phyloP scores from a whole-genome alignment of 2,329 filamentous ascomycete genomes.

The Dactylellina cionopaga region DNA sequence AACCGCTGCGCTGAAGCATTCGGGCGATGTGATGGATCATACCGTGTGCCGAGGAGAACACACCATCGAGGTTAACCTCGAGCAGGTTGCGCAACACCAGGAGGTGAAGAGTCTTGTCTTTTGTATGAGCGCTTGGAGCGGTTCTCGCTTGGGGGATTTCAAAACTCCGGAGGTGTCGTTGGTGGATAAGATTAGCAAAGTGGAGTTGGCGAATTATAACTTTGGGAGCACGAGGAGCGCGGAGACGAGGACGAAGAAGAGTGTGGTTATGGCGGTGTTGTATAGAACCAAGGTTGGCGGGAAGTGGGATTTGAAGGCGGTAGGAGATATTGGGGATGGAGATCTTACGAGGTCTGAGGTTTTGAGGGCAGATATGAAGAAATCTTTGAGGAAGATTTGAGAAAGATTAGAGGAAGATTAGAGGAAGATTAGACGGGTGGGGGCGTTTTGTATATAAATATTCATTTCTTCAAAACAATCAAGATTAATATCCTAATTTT shows the following conservation, averaged over 20 bases:
- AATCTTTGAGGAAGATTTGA: constrained; percentile 32
- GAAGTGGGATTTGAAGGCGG: constrained; percentile 50
- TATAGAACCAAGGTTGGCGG: constrained; percentile 16
- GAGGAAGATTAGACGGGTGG: too few species aligned
- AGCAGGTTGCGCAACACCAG: not conserved
- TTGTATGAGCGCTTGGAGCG: constrained; percentile 43
- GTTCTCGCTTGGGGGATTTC: constrained; percentile 13
- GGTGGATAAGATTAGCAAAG: constrained; percentile 26
- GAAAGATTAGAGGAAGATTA: not conserved
- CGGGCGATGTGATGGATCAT: constrained; percentile 35
- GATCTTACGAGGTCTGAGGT: constrained; percentile 29
- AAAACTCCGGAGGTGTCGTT: constrained; percentile 40
- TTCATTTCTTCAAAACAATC: too few species aligned
- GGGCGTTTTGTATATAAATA: too few species aligned
- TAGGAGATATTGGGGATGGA: constrained; percentile 47
- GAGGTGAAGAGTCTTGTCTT: constrained; percentile 44
- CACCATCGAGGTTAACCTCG: constrained; percentile 36
- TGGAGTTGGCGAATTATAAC: constrained; percentile 44
- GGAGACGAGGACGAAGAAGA: constrained; percentile 32
- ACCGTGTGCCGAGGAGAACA: constrained; percentile 10
- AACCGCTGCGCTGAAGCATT: constrained; percentile 29
- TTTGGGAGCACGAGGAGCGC: constrained; percentile 30
- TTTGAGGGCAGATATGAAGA: constrained; percentile 30
- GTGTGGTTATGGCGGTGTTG: constrained; percentile 45
- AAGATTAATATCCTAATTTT: too few species aligned